Conservation (phyloP, 2,329 filamentous ascomycete genomes). For the Diaporthe vexans region DNA sequence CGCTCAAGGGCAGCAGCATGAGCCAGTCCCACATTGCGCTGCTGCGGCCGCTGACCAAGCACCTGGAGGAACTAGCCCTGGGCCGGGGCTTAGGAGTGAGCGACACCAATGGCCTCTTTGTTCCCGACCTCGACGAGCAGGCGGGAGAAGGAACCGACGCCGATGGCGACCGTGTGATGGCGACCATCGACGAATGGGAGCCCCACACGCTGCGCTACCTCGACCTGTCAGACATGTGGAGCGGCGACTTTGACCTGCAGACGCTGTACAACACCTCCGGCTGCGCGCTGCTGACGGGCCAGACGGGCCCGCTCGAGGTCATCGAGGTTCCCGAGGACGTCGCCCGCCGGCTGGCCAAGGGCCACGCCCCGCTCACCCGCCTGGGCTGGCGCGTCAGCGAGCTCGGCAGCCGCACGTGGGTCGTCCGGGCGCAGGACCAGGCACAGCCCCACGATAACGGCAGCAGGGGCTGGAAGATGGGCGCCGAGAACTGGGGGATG, state of each 20-base stretch:
- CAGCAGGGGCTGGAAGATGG: constrained; percentile 83
- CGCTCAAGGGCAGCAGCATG: constrained; percentile 82
- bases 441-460: constrained; percentile 64
- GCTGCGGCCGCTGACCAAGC: constrained; percentile 76
- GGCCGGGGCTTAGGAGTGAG: constrained; percentile 75
- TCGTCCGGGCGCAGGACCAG: constrained; percentile 68
- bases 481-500: constrained; percentile 87
- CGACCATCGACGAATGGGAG: constrained; percentile 56
- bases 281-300: constrained; percentile 70
- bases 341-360: constrained; percentile 74
- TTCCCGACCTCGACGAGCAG: constrained; percentile 56
- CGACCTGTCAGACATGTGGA: constrained; percentile 80
- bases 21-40: constrained; percentile 73
- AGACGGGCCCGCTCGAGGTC: constrained; percentile 79
- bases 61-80: constrained; percentile 82
- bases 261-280: constrained; percentile 62
- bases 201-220: constrained; percentile 79
- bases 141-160: constrained; percentile 13
- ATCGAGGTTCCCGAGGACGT: constrained; percentile 81
- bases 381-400: constrained; percentile 81
- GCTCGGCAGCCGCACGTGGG: constrained; percentile 74
- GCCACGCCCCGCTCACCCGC: constrained; percentile 70
- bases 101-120: constrained; percentile 77
- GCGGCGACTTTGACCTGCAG: constrained; percentile 71
- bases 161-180: constrained; percentile 41